phyloP scores from a whole-genome alignment of 2,329 filamentous ascomycete genomes.

The Cercospora brassicicola region DNA sequence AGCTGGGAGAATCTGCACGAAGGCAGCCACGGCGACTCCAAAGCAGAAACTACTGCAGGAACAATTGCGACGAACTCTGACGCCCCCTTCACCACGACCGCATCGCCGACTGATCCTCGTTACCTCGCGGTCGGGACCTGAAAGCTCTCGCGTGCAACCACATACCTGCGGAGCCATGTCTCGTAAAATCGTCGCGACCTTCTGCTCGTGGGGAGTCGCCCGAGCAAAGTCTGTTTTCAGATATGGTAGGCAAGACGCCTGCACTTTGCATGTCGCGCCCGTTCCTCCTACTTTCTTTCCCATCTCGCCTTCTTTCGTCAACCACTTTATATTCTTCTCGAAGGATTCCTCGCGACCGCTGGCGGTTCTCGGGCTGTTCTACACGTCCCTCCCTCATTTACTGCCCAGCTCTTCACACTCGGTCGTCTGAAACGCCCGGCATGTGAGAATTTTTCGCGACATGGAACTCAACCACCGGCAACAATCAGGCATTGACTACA shows the following conservation, averaged over 20 bases:
- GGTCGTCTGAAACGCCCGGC: constrained; percentile 6
- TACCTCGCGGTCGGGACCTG: neutral
- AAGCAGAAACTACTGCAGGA: neutral
- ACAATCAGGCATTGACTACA: constrained; percentile 30
- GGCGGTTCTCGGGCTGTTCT: constrained; percentile 1
- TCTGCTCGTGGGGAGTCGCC: constrained; percentile 4
- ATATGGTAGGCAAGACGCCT: neutral
- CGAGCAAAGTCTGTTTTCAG: neutral
- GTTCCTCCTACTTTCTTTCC: neutral
- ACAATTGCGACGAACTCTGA: neutral
- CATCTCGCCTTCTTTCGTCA: neutral
- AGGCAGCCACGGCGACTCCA: neutral
- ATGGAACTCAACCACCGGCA: constrained; percentile 24
- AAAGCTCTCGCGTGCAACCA: neutral
- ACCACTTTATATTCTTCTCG: neutral
- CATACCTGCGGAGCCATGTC: neutral
- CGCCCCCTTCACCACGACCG: neutral
- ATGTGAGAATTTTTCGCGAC: constrained; percentile 16
- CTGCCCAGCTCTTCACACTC: neutral
- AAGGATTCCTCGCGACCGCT: neutral
- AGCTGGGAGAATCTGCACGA: neutral
- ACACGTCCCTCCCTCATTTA: neutral
- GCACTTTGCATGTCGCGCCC: neutral
- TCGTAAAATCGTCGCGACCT: neutral
- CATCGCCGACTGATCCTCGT: neutral